A percentile compares a stretch with the other conserved stretches of the same genome.
Conservation (phyloP, 768 basidiomycete genomes). For the Russula emetica region DNA sequence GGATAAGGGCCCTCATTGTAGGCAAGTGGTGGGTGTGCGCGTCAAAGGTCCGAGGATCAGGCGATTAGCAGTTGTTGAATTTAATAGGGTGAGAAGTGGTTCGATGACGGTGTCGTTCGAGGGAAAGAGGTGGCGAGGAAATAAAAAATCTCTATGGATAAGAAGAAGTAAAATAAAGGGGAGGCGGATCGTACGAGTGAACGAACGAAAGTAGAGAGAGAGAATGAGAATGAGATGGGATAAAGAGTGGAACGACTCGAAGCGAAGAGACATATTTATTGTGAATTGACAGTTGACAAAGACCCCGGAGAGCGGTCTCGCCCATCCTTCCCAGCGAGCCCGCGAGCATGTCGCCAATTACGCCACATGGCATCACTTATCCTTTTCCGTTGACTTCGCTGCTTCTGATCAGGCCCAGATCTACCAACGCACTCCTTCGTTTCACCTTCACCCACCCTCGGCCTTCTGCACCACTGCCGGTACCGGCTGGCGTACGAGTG, state of each 20-base stretch:
- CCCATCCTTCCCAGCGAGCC: neutral
- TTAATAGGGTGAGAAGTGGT: neutral
- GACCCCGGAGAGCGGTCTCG: slow-evolving; percentile 21
- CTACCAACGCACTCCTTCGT: neutral
- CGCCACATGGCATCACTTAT: neutral
- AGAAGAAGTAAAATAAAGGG: neutral
- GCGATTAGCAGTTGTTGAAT: slow-evolving; percentile 16
- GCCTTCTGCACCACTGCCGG: slow-evolving; percentile 11
- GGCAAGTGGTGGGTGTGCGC: slow-evolving; percentile 6
- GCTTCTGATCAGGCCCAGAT: neutral
- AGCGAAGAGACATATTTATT: slow-evolving; percentile 23
- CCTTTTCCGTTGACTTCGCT: slow-evolving; percentile 8
- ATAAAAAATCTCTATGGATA: slow-evolving; percentile 13
- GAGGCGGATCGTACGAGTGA: slow-evolving; percentile 13
- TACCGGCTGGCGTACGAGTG: neutral
- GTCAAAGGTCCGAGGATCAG: neutral
- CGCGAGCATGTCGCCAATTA: slow-evolving; percentile 21
- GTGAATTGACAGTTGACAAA: slow-evolving; percentile 18
- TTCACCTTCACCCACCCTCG: neutral
- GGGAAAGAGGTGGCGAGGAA: neutral
- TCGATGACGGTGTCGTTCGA: neutral
- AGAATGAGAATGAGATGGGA: slow-evolving; percentile 10
- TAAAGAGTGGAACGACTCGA: slow-evolving; percentile 20
- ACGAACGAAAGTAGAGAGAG: slow-evolving; percentile 9
- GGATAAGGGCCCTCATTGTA: slow-evolving; percentile 55